Evolutionary conservation across 2,329 filamentous ascomycete species (phyloP).

Genomic region (Colletotrichum salicis): DNA sequence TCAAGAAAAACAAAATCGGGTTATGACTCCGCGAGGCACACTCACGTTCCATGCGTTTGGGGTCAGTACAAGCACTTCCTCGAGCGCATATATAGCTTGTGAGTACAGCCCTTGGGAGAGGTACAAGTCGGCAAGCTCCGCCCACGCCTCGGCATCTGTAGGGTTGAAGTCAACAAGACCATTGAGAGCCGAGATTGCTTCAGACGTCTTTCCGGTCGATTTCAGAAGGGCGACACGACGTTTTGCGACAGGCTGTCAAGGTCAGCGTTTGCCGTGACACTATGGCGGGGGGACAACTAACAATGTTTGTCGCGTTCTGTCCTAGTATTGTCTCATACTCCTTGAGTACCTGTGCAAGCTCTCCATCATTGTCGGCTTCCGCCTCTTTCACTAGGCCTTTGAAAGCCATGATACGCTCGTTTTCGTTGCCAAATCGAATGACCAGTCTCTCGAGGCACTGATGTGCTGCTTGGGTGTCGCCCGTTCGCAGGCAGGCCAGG

Average conservation of each 20-base stretch:
- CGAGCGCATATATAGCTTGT: conserved; percentile 87
- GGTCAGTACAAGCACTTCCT: conserved; percentile 86
- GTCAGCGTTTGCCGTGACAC: conserved; percentile 42
- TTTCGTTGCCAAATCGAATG: conserved; percentile 81
- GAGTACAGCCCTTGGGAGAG: conserved; percentile 79
- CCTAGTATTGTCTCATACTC: conserved; percentile 82
- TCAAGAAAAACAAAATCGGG: not conserved
- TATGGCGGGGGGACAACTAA: conserved; percentile 53
- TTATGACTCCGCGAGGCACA: conserved; percentile 45
- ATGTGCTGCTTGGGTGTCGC: conserved; percentile 82
- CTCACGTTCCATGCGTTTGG: conserved; percentile 96
- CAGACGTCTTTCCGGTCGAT: conserved; percentile 74
- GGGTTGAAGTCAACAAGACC: conserved; percentile 84
- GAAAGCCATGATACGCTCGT: conserved; percentile 88
- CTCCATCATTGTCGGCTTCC: conserved; percentile 72
- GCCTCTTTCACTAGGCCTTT: conserved; percentile 88
- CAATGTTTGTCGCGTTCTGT: conserved; percentile 82
- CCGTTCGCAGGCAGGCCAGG: conserved; percentile 83
- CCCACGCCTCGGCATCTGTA: conserved; percentile 93
- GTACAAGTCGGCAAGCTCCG: conserved; percentile 90
- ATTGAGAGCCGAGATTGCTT: conserved; percentile 80
- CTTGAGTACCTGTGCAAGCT: conserved; percentile 75
- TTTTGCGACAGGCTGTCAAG: conserved; percentile 80
- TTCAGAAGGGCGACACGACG: conserved; percentile 82
- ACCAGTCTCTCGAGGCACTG: conserved; percentile 80